Evolutionary conservation across 2,329 filamentous ascomycete genomes (phyloP), one percentile per base, ranked within the genome.

Genomic region (Alternaria rosae): DNA sequence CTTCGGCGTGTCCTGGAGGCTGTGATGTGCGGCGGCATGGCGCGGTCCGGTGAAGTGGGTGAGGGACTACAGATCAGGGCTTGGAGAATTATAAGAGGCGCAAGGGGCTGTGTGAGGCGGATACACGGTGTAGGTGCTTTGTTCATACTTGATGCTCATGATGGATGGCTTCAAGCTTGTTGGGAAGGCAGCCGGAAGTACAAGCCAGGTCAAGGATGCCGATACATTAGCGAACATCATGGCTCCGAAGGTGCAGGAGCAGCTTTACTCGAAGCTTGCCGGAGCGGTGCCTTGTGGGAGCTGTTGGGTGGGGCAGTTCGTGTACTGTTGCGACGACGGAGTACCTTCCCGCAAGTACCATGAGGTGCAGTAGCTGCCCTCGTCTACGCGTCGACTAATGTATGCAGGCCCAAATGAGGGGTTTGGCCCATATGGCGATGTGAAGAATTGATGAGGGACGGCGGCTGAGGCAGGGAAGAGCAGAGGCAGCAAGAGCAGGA

Each of bases 331-430:
- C 62, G 58, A 68, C 65, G 62, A 69, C 54, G 57, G 61, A 51
- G 62, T 57, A 70, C 66, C 61, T 64, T 64, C 59, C 62, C 63
- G 64, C 43, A 66, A 61, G 61, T 65, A 68, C 62, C 59, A 65
- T 64, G 62, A 64, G 67, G 64, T 71, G 72, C 70, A 73, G 70
- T 42, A 56, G 62, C 54, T 65, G 59, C 56, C 48, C 65, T 65
- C 64, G 64, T 65, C 57, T 67, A 63, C 42, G 64, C 54, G 38
- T 65, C 45, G 63, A 52, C 71, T 70, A 74, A 72, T 72, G 69
- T 69, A 70, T 62, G 72, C 70, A 67, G 64, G 68, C 70, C 68
- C 67, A 64, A 71, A 65, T 62, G 61, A 64, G 62, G 65, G 61
- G 61, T 53, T 61, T 52, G 43, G 21, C 32, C 25, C 20, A 55